Percentiles rank a stretch among this genome's conserved stretches.
Conservation (phyloP, 257 asterid genomes). For the Jacaranda mimosifolia region DNA sequence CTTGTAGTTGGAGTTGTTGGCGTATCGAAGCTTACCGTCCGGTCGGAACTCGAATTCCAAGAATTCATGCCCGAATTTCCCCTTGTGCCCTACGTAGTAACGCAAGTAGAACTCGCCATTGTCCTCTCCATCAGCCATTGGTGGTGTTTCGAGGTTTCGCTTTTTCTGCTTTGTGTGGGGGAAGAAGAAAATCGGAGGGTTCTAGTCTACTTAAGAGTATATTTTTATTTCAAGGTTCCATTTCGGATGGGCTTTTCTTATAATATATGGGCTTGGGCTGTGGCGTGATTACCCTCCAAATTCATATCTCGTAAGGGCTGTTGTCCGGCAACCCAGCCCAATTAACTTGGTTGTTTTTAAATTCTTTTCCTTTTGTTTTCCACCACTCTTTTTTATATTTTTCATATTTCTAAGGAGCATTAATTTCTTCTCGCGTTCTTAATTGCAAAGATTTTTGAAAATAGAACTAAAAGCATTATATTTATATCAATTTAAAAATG, state of each 20-base stretch:
- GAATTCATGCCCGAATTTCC: conserved; percentile 95
- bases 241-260: neutral
- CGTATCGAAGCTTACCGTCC: conserved; percentile 95
- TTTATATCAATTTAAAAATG: too few relatives aligned
- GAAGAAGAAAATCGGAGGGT: conserved; percentile 8
- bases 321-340: conserved; percentile 19
- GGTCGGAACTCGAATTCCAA: conserved; percentile 93
- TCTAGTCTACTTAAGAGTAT: neutral
- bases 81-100: conserved; percentile 95
- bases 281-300: neutral
- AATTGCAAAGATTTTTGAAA: too few relatives aligned
- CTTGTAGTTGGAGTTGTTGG: conserved; percentile 96
- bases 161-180: conserved; percentile 1
- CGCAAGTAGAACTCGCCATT: conserved; percentile 86
- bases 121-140: conserved; percentile 66
- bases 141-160: conserved; percentile 11
- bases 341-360: neutral
- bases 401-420: too few relatives aligned
- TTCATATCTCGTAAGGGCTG: neutral
- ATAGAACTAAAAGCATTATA: too few relatives aligned
- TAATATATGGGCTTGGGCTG: neutral
- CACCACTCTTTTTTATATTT: too few relatives aligned
- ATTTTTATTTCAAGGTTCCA: neutral
- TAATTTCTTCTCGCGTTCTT: too few relatives aligned
- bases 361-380: neutral